These are phyloP conservation scores for Thymus quinquecostatus DNA, from an alignment of 257 asterid species.

Conservation along the genomic window DNA sequence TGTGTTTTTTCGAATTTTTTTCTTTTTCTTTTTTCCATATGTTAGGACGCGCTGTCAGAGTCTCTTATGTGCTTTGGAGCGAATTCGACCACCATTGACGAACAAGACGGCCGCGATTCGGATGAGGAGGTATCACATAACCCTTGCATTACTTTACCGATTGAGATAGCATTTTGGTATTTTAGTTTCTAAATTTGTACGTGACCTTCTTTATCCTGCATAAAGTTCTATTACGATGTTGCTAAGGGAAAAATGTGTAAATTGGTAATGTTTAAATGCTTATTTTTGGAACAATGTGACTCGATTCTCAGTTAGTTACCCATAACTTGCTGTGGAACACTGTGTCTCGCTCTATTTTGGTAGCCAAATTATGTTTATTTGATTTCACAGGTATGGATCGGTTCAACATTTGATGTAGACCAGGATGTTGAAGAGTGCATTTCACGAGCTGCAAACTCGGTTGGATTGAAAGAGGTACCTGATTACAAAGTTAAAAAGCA, in stretches of 20 bases:
- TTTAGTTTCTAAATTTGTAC: no score
- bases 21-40: constrained; percentile 7
- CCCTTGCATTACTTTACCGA: background rate
- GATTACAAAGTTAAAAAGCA: constrained; percentile 60
- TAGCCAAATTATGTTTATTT: constrained; percentile 18
- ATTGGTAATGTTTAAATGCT: background rate
- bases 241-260: background rate
- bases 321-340: background rate
- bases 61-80: constrained; percentile 92
- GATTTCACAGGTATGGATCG: constrained; percentile 63
- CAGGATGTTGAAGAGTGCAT: constrained; percentile 80
- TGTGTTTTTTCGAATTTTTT: background rate
- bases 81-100: constrained; percentile 71
- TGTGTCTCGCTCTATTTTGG: background rate
- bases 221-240: background rate
- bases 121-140: constrained; percentile 48
- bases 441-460: constrained; percentile 74
- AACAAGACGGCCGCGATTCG: constrained; percentile 39
- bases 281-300: background rate
- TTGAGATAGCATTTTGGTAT: no score
- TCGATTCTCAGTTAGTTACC: background rate
- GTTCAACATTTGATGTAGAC: constrained; percentile 57
- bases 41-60: constrained; percentile 75
- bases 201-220: background rate
- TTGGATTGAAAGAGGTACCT: constrained; percentile 77